Evolutionary conservation across 164 flowering plant genomes (phyloP).

Genomic region (Malania oleifera): DNA sequence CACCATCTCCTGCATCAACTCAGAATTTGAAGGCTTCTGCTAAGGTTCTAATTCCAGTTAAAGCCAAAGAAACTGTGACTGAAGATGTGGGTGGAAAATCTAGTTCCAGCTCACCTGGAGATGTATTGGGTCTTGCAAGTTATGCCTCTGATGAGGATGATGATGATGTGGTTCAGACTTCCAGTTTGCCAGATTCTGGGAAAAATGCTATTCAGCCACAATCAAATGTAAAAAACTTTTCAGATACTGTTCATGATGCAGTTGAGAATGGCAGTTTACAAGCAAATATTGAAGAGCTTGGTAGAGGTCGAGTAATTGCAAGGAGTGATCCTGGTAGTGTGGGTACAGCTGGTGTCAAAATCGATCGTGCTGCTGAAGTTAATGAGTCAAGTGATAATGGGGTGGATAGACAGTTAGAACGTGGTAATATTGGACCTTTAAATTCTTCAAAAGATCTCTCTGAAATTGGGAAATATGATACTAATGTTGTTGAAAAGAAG

Average conservation of each 20-base stretch:
- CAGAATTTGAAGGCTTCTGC: slow-evolving; percentile 51
- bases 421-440: slow-evolving; percentile 8
- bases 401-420: slow-evolving; percentile 8
- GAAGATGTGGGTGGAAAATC: slow-evolving; percentile 41
- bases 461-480: slow-evolving; percentile 14
- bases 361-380: background rate
- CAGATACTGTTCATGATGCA: slow-evolving; percentile 17
- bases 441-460: slow-evolving; percentile 14
- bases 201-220: slow-evolving; percentile 16
- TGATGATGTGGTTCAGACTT: slow-evolving; percentile 40
- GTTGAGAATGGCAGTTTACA: slow-evolving; percentile 29
- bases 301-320: slow-evolving; percentile 4
- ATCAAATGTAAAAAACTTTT: slow-evolving; percentile 16
- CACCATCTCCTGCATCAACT: slow-evolving; percentile 31
- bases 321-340: slow-evolving; percentile 15
- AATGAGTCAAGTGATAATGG: slow-evolving; percentile 9
- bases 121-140: slow-evolving; percentile 77
- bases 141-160: slow-evolving; percentile 85
- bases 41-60: slow-evolving; percentile 49
- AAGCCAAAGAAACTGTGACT: slow-evolving; percentile 31
- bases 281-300: slow-evolving; percentile 16
- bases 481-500: slow-evolving; percentile 13
- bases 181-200: slow-evolving; percentile 18
- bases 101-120: slow-evolving; percentile 50
- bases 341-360: slow-evolving; percentile 10